phyloP scores from a whole-genome alignment of 768 basidiomycete genomes.

The Rhodotorula toruloides region DNA sequence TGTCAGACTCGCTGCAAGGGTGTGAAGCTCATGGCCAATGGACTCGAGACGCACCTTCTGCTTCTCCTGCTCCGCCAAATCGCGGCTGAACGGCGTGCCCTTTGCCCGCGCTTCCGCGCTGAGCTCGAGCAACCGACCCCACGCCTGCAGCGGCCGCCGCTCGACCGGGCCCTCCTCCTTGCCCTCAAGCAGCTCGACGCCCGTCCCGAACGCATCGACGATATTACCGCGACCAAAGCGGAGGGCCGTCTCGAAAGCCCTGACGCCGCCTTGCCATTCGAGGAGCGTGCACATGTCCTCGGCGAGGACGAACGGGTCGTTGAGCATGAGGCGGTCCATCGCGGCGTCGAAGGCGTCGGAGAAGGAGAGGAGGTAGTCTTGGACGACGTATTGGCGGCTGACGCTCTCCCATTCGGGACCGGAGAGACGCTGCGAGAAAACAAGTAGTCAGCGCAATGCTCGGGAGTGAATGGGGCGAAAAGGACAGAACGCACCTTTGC shows the following conservation, averaged over 20 bases:
- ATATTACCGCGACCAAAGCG: conserved; percentile 15
- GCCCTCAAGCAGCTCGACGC: conserved; percentile 17
- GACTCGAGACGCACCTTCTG: conserved; percentile 16
- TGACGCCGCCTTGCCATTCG: conserved; percentile 36
- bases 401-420: conserved; percentile 33
- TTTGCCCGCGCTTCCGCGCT: conserved; percentile 23
- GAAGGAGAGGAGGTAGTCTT: conserved; percentile 37
- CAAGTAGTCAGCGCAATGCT: background rate
- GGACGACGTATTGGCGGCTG: conserved; percentile 34
- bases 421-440: conserved; percentile 7
- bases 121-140: conserved; percentile 27
- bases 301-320: conserved; percentile 32
- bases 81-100: conserved; percentile 18
- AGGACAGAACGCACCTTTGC: conserved; percentile 9
- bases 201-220: conserved; percentile 26
- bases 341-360: conserved; percentile 38
- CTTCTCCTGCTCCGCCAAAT: conserved; percentile 37
- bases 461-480: background rate
- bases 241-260: conserved; percentile 35
- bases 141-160: conserved; percentile 19
- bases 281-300: conserved; percentile 33
- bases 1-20: background rate
- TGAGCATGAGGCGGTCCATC: conserved; percentile 34
- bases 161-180: conserved; percentile 5
- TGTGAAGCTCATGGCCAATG: background rate